Evolutionary conservation across 805 yeast species (phyloP), one percentile per base, ranked within the genome.

Genomic region (Aciculoconidium aculeatum): DNA sequence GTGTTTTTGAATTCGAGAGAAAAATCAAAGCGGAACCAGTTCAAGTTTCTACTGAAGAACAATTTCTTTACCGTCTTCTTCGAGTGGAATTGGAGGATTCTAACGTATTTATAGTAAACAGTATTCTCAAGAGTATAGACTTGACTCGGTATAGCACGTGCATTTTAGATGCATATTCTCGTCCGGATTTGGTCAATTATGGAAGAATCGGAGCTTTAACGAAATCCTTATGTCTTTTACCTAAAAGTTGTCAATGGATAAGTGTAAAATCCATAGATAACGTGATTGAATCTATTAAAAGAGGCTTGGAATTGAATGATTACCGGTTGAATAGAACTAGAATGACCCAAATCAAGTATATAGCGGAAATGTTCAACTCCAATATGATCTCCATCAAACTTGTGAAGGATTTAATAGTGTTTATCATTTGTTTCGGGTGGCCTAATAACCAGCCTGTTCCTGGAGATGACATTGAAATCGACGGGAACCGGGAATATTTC

Each of bases 401-500:
- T 4, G 34, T 81, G 2, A 51, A 70, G 25, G 77, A 74, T 24
- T 47, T 79, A 3, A 38, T 78, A 9, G 80, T 67, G 52, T 65
- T 66, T 36, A 64, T 83, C 6, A 35, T 84, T 3, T 72, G 78
- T 23, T 72, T 59, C 50, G 95, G 94, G 0, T 79, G 83, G 58
- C 67, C 70, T 0, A 61, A 65, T 34, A 73, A 73, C 30, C 67
- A 67, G 28, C 68, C 67, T 3, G 42, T 53, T n/a, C 88, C 94
- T 1, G 53, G 46, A 7, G 67, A 69, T 5, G 22, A 47, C 3
- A 58, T 65, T 17, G 68, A 57, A 11, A 29, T 68, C n/a, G 96
- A 87, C 54, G 57, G 57, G 8, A 77, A 79, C 0, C 70, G 76
- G 41, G 77, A 83, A 43, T 83, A 77, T 46, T 84, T 85, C 53